Evolutionary conservation across 2,329 filamentous ascomycete species (phyloP).

Genomic region (Colletotrichum cuscutae): DNA sequence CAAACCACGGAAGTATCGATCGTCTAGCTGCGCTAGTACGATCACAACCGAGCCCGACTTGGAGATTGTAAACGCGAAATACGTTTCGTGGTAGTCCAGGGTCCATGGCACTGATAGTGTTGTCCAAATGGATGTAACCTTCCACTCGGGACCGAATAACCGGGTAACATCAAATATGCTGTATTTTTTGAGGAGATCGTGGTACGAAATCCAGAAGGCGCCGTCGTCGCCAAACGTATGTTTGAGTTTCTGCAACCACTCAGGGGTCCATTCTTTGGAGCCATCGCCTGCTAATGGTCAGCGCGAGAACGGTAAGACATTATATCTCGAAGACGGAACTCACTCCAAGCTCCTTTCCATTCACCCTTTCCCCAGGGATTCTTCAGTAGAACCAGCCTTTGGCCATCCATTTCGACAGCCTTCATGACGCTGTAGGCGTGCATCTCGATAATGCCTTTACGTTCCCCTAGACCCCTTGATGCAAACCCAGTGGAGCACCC

Average conservation of each 20-base stretch:
- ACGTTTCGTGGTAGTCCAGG: constrained; percentile 62
- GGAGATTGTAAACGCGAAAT: constrained; percentile 63
- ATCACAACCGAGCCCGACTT: constrained; percentile 62
- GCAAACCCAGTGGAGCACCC: constrained; percentile 65
- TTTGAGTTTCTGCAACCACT: constrained; percentile 74
- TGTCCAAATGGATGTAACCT: constrained; percentile 58
- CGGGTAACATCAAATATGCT: constrained; percentile 56
- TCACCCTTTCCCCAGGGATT: constrained; percentile 87
- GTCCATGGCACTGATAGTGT: constrained; percentile 66
- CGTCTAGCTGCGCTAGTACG: constrained; percentile 67
- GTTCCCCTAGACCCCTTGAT: constrained; percentile 56
- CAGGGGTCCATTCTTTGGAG: constrained; percentile 77
- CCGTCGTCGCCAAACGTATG: constrained; percentile 78
- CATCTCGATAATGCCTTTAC: constrained; percentile 66
- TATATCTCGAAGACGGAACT: constrained; percentile 24
- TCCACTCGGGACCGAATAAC: constrained; percentile 63
- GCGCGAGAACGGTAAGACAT: background rate
- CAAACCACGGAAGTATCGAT: constrained; percentile 66
- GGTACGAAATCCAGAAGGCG: constrained; percentile 58
- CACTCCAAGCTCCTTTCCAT: constrained; percentile 83
- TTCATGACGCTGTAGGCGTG: constrained; percentile 72
- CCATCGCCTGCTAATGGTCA: constrained; percentile 65
- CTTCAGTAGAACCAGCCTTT: constrained; percentile 71
- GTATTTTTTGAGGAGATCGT: constrained; percentile 57
- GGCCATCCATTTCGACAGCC: constrained; percentile 67